These are phyloP conservation scores for Balansia obtecta DNA, from an alignment of 2,329 filamentous ascomycete species.

Conservation along the genomic window DNA sequence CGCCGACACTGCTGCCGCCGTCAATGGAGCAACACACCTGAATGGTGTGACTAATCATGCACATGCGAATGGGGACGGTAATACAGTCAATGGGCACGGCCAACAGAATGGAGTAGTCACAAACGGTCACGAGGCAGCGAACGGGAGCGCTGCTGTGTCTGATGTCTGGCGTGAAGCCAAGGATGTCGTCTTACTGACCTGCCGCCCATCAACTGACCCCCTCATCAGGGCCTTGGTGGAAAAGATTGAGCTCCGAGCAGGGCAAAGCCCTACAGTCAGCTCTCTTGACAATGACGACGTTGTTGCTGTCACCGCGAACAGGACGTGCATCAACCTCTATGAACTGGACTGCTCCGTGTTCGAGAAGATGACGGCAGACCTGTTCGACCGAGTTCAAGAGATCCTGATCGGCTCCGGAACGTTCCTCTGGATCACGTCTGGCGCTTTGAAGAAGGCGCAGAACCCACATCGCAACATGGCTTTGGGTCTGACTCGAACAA, in stretches of 20 bases:
- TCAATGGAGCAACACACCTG: neutral
- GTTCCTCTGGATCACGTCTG: slow-evolving; percentile 27
- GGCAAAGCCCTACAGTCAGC: slow-evolving; percentile 11
- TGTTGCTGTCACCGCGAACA: neutral
- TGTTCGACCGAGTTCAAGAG: neutral
- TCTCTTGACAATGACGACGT: slow-evolving; percentile 5
- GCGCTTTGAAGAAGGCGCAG: slow-evolving; percentile 23
- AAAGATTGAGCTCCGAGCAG: neutral
- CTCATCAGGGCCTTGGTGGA: neutral
- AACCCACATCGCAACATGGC: slow-evolving; percentile 31
- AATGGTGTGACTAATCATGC: neutral
- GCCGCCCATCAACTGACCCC: neutral
- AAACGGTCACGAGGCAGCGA: neutral
- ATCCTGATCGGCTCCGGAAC: slow-evolving; percentile 13
- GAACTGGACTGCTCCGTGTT: slow-evolving; percentile 33
- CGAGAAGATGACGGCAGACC: slow-evolving; percentile 19
- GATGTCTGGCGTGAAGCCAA: neutral
- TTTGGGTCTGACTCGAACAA: slow-evolving; percentile 30
- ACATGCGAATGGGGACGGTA: neutral
- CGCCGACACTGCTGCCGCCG: neutral
- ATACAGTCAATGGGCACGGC: neutral
- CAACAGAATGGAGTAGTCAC: neutral
- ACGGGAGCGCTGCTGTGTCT: neutral
- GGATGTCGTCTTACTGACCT: neutral
- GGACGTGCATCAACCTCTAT: slow-evolving; percentile 9